A percentile compares a stretch with the other conserved stretches of the same genome.
Conservation (phyloP, 441 rosid genomes). For the Dalechampia spathulata region DNA sequence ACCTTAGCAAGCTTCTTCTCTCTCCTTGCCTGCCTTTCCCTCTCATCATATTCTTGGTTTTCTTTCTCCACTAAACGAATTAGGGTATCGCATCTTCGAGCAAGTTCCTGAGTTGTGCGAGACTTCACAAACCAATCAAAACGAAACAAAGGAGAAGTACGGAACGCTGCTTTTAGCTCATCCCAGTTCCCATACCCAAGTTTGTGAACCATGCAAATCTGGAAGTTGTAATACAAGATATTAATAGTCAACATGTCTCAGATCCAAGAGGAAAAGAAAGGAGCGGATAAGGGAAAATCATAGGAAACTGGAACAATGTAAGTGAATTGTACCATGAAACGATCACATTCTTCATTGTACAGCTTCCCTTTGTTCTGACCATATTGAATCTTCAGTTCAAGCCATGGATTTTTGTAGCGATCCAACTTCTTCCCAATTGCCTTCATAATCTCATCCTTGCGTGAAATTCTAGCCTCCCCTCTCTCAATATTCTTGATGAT, state of each 20-base stretch:
- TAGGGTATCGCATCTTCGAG: constrained; percentile 94
- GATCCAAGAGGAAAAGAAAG: no score
- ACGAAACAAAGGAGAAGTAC: constrained; percentile 73
- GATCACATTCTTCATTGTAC: constrained; percentile 98
- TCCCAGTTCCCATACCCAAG: constrained; percentile 99
- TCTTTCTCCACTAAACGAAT: constrained; percentile 97
- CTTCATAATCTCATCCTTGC: constrained; percentile 98
- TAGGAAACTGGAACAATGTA: neutral
- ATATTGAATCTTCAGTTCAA: constrained; percentile 94
- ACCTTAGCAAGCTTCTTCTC: constrained; percentile 99
- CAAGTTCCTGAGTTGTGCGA: constrained; percentile 89
- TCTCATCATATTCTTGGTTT: constrained; percentile 93
- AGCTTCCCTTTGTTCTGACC: constrained; percentile 99
- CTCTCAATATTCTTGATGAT: constrained; percentile 97
- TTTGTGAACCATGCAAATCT: constrained; percentile 99
- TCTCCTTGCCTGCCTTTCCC: constrained; percentile 96
- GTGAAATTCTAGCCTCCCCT: constrained; percentile 94
- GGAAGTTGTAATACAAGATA: no score
- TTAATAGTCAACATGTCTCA: no score
- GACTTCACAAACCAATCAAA: constrained; percentile 99
- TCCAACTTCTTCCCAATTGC: constrained; percentile 97
- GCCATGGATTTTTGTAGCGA: constrained; percentile 98
- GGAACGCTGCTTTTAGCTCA: constrained; percentile 88
- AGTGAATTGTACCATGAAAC: constrained; percentile 99
- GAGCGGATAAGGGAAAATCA: no score